Evolutionary conservation across 345 rosid genomes (phyloP).

Genomic region (Aquilaria yunnanensis): DNA sequence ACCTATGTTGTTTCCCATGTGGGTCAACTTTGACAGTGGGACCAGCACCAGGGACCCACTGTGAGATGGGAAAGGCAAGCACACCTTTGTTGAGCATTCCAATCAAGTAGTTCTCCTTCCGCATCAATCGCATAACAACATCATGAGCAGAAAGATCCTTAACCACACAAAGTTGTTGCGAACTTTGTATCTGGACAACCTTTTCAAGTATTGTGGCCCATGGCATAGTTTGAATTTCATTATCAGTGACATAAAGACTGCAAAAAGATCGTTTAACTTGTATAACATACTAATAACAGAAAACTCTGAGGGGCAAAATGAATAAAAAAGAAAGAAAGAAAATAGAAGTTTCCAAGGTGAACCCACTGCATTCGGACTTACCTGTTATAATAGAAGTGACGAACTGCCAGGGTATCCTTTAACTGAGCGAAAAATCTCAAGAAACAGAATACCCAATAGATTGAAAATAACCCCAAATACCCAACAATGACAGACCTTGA

Average conservation of each 20-base stretch:
- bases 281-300: not conserved
- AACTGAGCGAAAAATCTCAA: slow-evolving; percentile 86
- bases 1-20: slow-evolving; percentile 44
- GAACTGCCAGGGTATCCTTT: slow-evolving; percentile 74
- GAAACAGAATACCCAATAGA: slow-evolving; percentile 88
- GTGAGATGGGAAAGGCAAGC: slow-evolving; percentile 77
- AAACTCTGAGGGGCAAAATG: not conserved
- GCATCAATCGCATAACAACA: slow-evolving; percentile 90
- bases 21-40: slow-evolving; percentile 57
- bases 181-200: slow-evolving; percentile 77
- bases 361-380: slow-evolving; percentile 21
- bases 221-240: slow-evolving; percentile 87
- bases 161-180: slow-evolving; percentile 81
- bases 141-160: slow-evolving; percentile 98
- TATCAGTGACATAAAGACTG: slow-evolving; percentile 91
- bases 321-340: slow-evolving; percentile 4
- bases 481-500: slow-evolving; percentile 80
- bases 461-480: slow-evolving; percentile 76
- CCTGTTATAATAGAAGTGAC: slow-evolving; percentile 83
- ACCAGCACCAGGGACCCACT: slow-evolving; percentile 95
- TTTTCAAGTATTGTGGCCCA: slow-evolving; percentile 92
- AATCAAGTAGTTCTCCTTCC: slow-evolving; percentile 97
- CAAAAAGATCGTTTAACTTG: slow-evolving; percentile 23
- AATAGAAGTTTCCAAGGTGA: slow-evolving; percentile 2
- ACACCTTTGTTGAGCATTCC: slow-evolving; percentile 97